Conservation (phyloP, 139 green algal genomes). For the Eudorina sp. region DNA sequence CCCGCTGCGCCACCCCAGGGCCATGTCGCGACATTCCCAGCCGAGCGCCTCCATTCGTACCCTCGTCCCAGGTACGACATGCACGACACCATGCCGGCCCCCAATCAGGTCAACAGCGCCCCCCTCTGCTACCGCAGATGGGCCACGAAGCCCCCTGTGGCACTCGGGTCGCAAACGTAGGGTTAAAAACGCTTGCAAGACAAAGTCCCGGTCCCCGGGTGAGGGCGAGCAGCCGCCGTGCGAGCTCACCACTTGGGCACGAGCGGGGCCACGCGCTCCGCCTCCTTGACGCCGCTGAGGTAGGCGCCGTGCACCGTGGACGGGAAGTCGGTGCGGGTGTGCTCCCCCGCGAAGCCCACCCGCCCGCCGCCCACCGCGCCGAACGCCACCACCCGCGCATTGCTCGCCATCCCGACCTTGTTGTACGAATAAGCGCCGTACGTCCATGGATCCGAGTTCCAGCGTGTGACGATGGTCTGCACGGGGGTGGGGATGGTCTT, state of each 20-base stretch:
- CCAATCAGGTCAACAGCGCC: no score
- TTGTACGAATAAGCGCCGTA: background rate
- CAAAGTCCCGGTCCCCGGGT: no score
- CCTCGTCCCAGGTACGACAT: no score
- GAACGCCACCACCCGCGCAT: background rate
- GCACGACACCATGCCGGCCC: no score
- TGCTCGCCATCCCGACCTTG: background rate
- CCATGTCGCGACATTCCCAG: no score
- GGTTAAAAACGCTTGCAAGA: no score
- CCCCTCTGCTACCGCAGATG: no score
- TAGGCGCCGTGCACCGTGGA: constrained; percentile 18
- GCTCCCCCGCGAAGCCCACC: background rate
- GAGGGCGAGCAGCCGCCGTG: background rate
- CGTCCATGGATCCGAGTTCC: constrained; percentile 15
- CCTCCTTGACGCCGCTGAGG: constrained; percentile 31
- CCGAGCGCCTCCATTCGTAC: no score
- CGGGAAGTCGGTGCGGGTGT: background rate
- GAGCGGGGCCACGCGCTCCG: background rate
- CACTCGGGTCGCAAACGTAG: no score
- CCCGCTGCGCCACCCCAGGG: no score
- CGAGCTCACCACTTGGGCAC: background rate
- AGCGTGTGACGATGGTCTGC: constrained; percentile 10
- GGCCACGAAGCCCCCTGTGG: no score
- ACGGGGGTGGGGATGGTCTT: background rate
- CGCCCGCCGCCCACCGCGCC: background rate